Base-by-base conservation (phyloP, 1,284 basidiomycete genomes). In the Ceratobasidium sp. region DNA sequence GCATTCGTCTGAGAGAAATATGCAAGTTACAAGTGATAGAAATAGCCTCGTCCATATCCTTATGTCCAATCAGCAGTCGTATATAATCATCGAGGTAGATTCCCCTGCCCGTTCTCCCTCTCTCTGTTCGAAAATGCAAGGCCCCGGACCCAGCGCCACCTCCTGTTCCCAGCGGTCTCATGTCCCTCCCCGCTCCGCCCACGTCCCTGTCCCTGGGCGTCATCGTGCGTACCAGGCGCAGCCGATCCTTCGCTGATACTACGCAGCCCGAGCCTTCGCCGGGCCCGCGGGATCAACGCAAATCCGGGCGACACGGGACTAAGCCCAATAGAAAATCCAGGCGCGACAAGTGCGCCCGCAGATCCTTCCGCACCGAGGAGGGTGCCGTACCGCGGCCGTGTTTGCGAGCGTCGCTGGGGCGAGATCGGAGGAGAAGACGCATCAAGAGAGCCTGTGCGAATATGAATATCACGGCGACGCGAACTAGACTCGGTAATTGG, bases 251-350 rank as follows among this genome's bases (percentile, higher is more conserved):
- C 67, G 55, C 67, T 71, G 38, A 71, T 71, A 38, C 67, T 71
- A 41, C 67, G 55, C 14, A 71, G 57, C n/a, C 67, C 67, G 47
- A 71, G 26, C 46, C 41, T 23, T 59, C 67, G 67, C 7, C 67
- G 55, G 14, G 67, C 67, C 16, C 82, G 79, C 30, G 89, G 88
- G 57, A 87, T 83, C 67, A 91, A 84, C 28, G 85, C 83, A 78
- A 92, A 92, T 21, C 91, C 91, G 35, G 91, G 91, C 77, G 89
- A 91, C 69, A 90, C 82, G 14, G 91, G 89, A 26, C 89, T 91
- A 54, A 92, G 78, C 3, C 91, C 91, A 75, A 92, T 92, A 75
- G 89, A 88, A 80, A 92, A 88, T 7, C 90, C 90, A 3, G 85
- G 83, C 30, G 73, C 32, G 35, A 73, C 57, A 28, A 75, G 59